Conservation (phyloP, 2,329 filamentous ascomycete species). For the Mollisiaceae sp. region DNA sequence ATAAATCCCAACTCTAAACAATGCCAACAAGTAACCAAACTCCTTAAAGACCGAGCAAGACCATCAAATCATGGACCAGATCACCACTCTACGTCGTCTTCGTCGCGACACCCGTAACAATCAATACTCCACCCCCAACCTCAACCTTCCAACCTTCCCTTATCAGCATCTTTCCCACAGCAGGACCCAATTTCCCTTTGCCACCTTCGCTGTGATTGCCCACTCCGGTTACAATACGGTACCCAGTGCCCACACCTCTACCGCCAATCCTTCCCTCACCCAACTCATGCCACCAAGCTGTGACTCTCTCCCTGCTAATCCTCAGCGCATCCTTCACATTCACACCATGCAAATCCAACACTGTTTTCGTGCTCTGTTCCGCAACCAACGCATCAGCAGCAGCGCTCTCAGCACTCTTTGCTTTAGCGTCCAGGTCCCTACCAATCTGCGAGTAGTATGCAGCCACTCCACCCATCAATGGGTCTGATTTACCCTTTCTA, state of each 20-base stretch:
- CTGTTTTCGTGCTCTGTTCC: constrained; percentile 62
- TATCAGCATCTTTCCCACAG: constrained; percentile 76
- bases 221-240: constrained; percentile 79
- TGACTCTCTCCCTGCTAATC: constrained; percentile 72
- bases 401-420: constrained; percentile 63
- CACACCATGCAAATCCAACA: constrained; percentile 84
- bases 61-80: not conserved
- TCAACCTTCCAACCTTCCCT: constrained; percentile 85
- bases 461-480: constrained; percentile 75
- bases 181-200: constrained; percentile 75
- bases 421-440: constrained; percentile 64
- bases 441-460: constrained; percentile 76
- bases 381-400: constrained; percentile 75
- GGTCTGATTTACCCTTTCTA: constrained; percentile 69
- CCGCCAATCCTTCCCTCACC: constrained; percentile 49
- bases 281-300: constrained; percentile 82
- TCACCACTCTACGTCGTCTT: not conserved
- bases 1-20: not conserved
- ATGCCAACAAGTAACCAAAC: not conserved
- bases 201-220: constrained; percentile 81
- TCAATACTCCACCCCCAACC: constrained; percentile 49
- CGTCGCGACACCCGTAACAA: not conserved
- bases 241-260: constrained; percentile 52
- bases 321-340: constrained; percentile 79
- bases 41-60: not conserved